Base-by-base conservation (phyloP, 257 asterid genomes). In the Lavandula angustifolia region DNA sequence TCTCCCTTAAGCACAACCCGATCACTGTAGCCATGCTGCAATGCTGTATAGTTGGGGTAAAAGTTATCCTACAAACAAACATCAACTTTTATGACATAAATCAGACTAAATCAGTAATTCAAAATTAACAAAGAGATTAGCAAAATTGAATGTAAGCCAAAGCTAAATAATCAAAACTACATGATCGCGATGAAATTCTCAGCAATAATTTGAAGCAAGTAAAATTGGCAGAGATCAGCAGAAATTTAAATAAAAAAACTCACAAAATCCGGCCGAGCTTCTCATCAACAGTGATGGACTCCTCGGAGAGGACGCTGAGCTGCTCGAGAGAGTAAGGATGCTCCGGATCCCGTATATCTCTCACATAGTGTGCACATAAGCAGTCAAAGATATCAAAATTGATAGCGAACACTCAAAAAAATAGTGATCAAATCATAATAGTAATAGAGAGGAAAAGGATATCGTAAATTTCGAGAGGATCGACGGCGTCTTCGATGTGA, bases 301-400 rank as follows among this genome's bases (percentile, higher is more conserved):
- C 96, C 74, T 91, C 86, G 0, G 98, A 83, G 40, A 91, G 95
- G 37, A 91, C 95, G 52, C 96, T 84, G 60, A 91, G 94, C 85
- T 91, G 96, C 83, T 91, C 98, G 18, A 91, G 77, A 5, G 96
- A 84, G 44, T 91, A 88, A 2, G 98, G 96, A 75, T 91, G 98
- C 84, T 91, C 98, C 12, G 96, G 96, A 88, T 91, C 98, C 73
- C 96, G 78, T 38, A 88, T 91, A 72, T 91, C 98, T 81, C 88
- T 83, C 77, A 91, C 87, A 62, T 76, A 62, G 67, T 88, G 96
- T 88, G 56, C 42, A 31, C 54, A 66, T 68, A 46, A 59, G 37
- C 33, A 75, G 92, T 88, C 83, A 91, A 88, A 68, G 96, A 82
- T 46, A 71, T 17, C 84, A 67, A 51, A 50, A 37, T 32, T 43